Evolutionary conservation across 306 rosid species (phyloP).

Genomic region (Adenanthera pavonina): DNA sequence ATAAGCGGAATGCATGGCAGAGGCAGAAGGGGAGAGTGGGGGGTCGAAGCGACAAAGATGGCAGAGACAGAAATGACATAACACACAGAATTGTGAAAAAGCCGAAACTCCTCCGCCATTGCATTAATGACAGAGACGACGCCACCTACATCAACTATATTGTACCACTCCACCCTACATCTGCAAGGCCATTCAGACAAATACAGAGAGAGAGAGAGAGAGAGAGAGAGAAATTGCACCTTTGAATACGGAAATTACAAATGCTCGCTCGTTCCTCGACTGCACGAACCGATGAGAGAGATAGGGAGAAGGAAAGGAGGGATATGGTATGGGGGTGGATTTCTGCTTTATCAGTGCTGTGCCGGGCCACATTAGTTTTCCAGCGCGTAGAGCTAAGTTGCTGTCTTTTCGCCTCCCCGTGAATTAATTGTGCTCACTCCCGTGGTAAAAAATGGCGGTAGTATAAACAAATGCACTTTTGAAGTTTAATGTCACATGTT

Average conservation of each 20-base stretch:
- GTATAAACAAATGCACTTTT: too few species aligned
- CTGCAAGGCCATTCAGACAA: neutral
- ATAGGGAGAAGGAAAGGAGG: neutral
- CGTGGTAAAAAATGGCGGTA: too few species aligned
- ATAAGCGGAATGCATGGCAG: slow-evolving; percentile 19
- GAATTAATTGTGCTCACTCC: neutral
- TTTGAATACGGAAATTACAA: neutral
- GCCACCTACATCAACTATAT: slow-evolving; percentile 7
- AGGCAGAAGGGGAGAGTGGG: neutral
- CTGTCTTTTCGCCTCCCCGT: neutral
- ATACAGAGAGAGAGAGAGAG: neutral
- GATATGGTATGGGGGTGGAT: neutral
- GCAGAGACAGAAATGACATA: slow-evolving; percentile 56
- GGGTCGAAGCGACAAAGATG: slow-evolving; percentile 45
- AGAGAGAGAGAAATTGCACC: neutral
- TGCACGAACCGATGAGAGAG: neutral
- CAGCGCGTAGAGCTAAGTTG: neutral
- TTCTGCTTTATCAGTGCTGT: neutral
- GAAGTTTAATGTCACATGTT: too few species aligned
- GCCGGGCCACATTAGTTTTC: neutral
- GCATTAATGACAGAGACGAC: slow-evolving; percentile 19
- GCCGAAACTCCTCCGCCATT: slow-evolving; percentile 24
- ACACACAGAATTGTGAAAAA: slow-evolving; percentile 39
- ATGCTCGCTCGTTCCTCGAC: neutral
- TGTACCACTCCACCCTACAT: neutral